Evolutionary conservation across 2,329 filamentous ascomycete genomes (phyloP).

Genomic region (Exophiala sideris): DNA sequence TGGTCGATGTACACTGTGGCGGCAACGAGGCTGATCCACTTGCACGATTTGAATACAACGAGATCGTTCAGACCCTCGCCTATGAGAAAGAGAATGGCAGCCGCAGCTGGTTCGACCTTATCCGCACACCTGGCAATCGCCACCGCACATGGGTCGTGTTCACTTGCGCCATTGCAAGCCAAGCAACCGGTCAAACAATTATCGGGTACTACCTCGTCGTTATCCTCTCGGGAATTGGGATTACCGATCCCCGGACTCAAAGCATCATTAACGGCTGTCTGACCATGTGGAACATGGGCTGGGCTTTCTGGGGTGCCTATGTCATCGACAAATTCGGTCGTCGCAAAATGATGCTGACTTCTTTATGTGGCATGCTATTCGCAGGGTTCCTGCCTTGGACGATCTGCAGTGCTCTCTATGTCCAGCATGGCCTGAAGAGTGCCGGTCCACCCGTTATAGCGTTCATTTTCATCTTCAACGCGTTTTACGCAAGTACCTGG

Average conservation of each 20-base stretch:
- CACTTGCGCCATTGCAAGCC: constrained; percentile 3
- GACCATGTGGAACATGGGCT: constrained; percentile 21
- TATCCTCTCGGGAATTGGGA: constrained; percentile 37
- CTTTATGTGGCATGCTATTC: constrained; percentile 10
- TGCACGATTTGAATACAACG: constrained; percentile 13
- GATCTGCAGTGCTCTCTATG: constrained; percentile 13
- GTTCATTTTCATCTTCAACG: constrained; percentile 16
- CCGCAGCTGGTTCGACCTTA: constrained; percentile 14
- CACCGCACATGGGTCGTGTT: constrained; percentile 12
- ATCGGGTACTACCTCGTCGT: constrained; percentile 37
- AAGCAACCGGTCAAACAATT: constrained; percentile 31
- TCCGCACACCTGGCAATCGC: constrained; percentile 11
- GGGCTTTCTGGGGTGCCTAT: constrained; percentile 14
- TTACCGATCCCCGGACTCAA: constrained; percentile 34
- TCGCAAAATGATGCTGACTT: constrained; percentile 10
- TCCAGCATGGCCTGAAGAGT: constrained; percentile 7
- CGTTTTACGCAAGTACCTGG: constrained; percentile 12
- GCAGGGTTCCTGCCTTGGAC: constrained; percentile 12
- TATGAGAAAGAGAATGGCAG: constrained; percentile 13
- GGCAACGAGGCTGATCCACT: constrained; percentile 13
- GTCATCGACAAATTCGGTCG: constrained; percentile 16
- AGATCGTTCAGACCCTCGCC: constrained; percentile 12
- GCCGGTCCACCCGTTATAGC: constrained; percentile 12
- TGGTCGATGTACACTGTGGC: constrained; percentile 35
- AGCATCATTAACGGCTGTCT: constrained; percentile 39